Evolutionary conservation across 345 rosid species (phyloP).

Genomic region (Brassica nigra): DNA sequence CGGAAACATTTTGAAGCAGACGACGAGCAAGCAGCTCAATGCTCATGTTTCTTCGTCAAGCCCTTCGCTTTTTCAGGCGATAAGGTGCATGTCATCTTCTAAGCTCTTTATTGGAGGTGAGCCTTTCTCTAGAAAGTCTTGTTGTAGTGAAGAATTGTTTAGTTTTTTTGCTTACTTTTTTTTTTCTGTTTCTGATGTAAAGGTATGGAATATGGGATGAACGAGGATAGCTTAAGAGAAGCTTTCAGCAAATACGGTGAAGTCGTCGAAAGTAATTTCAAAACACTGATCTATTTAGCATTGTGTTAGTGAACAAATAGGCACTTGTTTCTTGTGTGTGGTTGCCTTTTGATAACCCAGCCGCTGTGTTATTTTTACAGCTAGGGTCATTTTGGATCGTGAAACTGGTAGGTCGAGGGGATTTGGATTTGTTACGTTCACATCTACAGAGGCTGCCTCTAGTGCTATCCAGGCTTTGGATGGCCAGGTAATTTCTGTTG

Average conservation of each 20-base stretch:
- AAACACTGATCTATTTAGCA: neutral
- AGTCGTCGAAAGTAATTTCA: conserved; percentile 66
- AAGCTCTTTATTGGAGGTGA: conserved; percentile 89
- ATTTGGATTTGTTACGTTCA: conserved; percentile 80
- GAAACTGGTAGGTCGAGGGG: conserved; percentile 95
- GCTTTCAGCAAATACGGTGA: conserved; percentile 81
- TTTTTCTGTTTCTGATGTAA: no score
- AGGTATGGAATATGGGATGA: conserved; percentile 69
- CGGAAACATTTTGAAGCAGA: conserved; percentile 71
- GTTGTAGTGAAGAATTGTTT: neutral
- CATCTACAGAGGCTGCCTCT: conserved; percentile 70
- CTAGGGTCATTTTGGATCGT: conserved; percentile 84
- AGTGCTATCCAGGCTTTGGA: conserved; percentile 93
- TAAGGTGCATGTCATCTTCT: conserved; percentile 77
- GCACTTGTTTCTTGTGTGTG: no score
- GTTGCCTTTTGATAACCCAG: no score
- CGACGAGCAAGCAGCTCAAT: conserved; percentile 52
- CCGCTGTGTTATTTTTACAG: conserved; percentile 37
- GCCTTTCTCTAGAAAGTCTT: neutral
- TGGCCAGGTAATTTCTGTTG: conserved; percentile 66
- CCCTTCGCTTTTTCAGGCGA: conserved; percentile 71
- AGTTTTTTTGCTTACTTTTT: neutral
- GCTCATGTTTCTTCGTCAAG: conserved; percentile 51
- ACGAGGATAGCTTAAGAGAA: conserved; percentile 65
- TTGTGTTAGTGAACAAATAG: no score